Percentiles rank a stretch among this genome's conserved stretches.
These are phyloP conservation scores for Eucalyptus microcorys DNA, from an alignment of 345 rosid species.

Conservation along the genomic window DNA sequence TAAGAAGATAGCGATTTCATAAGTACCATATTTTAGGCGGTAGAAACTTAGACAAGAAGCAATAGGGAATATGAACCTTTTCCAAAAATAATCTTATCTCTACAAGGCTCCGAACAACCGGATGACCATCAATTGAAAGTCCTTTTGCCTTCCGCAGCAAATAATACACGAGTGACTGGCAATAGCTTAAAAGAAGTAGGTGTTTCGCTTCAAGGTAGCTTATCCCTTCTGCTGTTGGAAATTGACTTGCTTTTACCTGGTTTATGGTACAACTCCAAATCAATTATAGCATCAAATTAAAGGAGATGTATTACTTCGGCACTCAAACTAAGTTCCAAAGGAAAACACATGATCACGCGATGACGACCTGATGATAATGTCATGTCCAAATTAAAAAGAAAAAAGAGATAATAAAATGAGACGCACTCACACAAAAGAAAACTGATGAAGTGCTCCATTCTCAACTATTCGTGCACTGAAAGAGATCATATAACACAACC, in stretches of 20 bases:
- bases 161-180: constrained; percentile 77
- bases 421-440: neutral
- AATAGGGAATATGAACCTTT: constrained; percentile 34
- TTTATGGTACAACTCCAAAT: neutral
- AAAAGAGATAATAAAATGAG: neutral
- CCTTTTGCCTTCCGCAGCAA: constrained; percentile 79
- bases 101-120: constrained; percentile 66
- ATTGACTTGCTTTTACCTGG: constrained; percentile 68
- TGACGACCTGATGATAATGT: neutral
- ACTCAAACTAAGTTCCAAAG: neutral
- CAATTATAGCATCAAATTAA: neutral
- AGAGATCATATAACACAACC: neutral
- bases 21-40: neutral
- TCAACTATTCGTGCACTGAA: neutral
- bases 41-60: neutral
- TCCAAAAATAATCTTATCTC: constrained; percentile 84
- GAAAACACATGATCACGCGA: neutral
- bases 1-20: neutral
- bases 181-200: constrained; percentile 68
- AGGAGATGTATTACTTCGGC: neutral
- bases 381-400: neutral
- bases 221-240: constrained; percentile 69
- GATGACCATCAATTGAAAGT: constrained; percentile 66
- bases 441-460: neutral
- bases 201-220: constrained; percentile 90